phyloP scores from a whole-genome alignment of 371 early-diverging fungal genomes.

The Mucor lusitanicus region DNA sequence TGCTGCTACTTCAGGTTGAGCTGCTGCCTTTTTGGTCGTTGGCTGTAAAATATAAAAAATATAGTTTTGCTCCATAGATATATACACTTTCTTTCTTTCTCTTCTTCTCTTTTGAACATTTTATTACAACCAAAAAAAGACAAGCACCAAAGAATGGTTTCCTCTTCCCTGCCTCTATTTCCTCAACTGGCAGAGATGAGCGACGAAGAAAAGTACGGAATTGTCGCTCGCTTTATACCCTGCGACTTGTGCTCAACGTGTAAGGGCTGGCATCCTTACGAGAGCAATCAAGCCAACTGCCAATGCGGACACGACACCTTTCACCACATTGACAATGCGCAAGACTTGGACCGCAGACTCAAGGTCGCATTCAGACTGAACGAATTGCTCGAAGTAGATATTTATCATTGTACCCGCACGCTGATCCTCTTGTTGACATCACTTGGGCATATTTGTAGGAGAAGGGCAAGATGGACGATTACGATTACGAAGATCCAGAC shows the following conservation, averaged over 20 bases:
- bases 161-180: slow-evolving; percentile 21
- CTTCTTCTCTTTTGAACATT: background rate
- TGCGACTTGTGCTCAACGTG: slow-evolving; percentile 45
- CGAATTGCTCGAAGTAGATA: slow-evolving; percentile 48
- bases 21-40: slow-evolving; percentile 1
- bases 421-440: slow-evolving; percentile 22
- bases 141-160: slow-evolving; percentile 2
- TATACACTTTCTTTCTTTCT: background rate
- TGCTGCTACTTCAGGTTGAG: background rate
- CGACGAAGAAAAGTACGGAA: slow-evolving; percentile 44
- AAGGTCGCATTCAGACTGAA: slow-evolving; percentile 47
- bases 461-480: slow-evolving; percentile 53
- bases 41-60: background rate
- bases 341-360: slow-evolving; percentile 47
- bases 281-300: slow-evolving; percentile 37
- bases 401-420: slow-evolving; percentile 26
- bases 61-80: background rate
- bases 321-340: slow-evolving; percentile 42
- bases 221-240: slow-evolving; percentile 51
- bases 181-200: slow-evolving; percentile 32
- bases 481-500: slow-evolving; percentile 49
- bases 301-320: slow-evolving; percentile 49
- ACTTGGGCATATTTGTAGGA: slow-evolving; percentile 26
- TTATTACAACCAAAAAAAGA: background rate
- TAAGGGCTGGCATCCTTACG: slow-evolving; percentile 49